These are phyloP conservation scores for Lipomyces yamanashiensis DNA, from an alignment of 805 yeast genomes.

Conservation along the genomic window DNA sequence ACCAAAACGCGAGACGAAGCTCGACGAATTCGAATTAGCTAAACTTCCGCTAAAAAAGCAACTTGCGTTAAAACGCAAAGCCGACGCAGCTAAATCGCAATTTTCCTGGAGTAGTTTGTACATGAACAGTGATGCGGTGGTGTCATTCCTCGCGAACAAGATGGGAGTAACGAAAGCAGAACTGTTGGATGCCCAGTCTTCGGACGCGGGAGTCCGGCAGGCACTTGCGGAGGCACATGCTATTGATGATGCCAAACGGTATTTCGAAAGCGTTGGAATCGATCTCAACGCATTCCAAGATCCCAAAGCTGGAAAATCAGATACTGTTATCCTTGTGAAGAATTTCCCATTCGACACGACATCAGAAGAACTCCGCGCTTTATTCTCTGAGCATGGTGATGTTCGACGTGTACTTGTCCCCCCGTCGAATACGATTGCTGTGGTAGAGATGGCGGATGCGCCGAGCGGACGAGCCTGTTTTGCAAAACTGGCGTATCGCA, in stretches of 20 bases:
- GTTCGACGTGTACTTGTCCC: slow-evolving; percentile 86
- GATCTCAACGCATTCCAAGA: slow-evolving; percentile 74
- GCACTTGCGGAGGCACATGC: slow-evolving; percentile 98
- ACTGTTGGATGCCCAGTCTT: slow-evolving; percentile 82
- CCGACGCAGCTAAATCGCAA: slow-evolving; percentile 80
- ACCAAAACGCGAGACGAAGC: slow-evolving; percentile 74
- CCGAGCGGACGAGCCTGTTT: slow-evolving; percentile 90
- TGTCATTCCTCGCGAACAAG: slow-evolving; percentile 84
- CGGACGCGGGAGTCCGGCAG: slow-evolving; percentile 90
- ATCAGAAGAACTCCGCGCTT: slow-evolving; percentile 75
- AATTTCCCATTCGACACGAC: slow-evolving; percentile 91
- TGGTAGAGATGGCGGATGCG: slow-evolving; percentile 82
- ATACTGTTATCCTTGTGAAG: slow-evolving; percentile 78
- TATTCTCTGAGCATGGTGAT: slow-evolving; percentile 81
- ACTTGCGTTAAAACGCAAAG: slow-evolving; percentile 78
- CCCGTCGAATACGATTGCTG: slow-evolving; percentile 94
- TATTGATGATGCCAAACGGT: slow-evolving; percentile 85
- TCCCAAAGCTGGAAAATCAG: slow-evolving; percentile 61
- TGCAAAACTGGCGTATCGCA: slow-evolving; percentile 79
- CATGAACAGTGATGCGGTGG: slow-evolving; percentile 88
- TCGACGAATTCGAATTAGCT: slow-evolving; percentile 89
- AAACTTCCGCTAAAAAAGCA: slow-evolving; percentile 93
- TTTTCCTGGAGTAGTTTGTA: slow-evolving; percentile 95
- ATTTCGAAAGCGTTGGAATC: slow-evolving; percentile 83
- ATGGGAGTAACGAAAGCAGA: slow-evolving; percentile 84